These are phyloP conservation scores for Trichophyton rubrum DNA, from an alignment of 2,329 filamentous ascomycete genomes.

Conservation along the genomic window DNA sequence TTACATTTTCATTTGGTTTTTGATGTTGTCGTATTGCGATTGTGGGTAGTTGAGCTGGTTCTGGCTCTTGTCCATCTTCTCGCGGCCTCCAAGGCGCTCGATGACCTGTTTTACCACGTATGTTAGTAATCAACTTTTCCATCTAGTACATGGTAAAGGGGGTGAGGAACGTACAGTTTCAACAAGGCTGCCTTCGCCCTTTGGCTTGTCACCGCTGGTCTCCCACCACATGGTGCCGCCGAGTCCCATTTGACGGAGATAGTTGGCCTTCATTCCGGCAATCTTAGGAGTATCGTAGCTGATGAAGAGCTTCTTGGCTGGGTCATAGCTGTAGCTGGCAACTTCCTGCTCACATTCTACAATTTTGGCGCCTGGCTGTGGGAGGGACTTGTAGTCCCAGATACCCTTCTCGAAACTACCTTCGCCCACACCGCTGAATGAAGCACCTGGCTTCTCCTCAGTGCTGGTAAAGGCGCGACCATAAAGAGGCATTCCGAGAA, in stretches of 20 bases:
- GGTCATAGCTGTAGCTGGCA: slow-evolving; percentile 64
- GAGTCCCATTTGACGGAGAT: slow-evolving; percentile 52
- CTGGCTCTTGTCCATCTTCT: slow-evolving; percentile 7
- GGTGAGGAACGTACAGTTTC: slow-evolving; percentile 6
- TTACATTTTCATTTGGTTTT: neutral
- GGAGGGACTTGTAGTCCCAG: slow-evolving; percentile 79
- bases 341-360: slow-evolving; percentile 46
- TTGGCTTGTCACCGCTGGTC: slow-evolving; percentile 53
- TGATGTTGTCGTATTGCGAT: slow-evolving; percentile 11
- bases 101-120: slow-evolving; percentile 6
- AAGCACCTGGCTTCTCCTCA: slow-evolving; percentile 57
- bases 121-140: neutral
- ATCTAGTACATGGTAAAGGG: too few species aligned
- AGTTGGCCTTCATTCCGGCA: slow-evolving; percentile 57
- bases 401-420: slow-evolving; percentile 78
- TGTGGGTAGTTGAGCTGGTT: slow-evolving; percentile 12
- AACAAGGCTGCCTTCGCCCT: slow-evolving; percentile 6
- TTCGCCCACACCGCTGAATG: slow-evolving; percentile 52
- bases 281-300: slow-evolving; percentile 63
- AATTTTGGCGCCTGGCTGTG: slow-evolving; percentile 52
- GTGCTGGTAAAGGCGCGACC: slow-evolving; percentile 75
- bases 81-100: slow-evolving; percentile 5
- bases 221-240: slow-evolving; percentile 99
- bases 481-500: slow-evolving; percentile 85
- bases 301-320: slow-evolving; percentile 49